Evolutionary conservation across 345 rosid species (phyloP), one percentile per base, ranked within the genome.

Genomic region (Citrus sp.): DNA sequence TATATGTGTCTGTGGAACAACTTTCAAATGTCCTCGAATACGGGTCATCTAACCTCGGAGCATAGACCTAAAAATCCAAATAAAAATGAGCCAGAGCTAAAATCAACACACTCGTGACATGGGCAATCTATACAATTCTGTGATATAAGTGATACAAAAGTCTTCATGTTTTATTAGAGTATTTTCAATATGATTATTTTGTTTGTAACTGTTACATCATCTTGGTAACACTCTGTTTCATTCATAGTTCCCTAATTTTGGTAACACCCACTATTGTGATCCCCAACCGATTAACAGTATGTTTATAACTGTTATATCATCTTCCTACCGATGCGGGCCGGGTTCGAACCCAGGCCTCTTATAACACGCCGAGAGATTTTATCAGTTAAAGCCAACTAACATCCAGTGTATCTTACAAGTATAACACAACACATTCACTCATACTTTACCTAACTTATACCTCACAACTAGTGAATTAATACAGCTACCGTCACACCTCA

Each of bases 1-100:
- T 82, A 73, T 89, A 94, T 1, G 92, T 92, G 79, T 94, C 94
- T 1, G 87, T 79, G 0, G 97, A 91, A 74, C 97, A 92, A 74
- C 92, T 84, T 73, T 90, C 93, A 35, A 94, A 91, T 38, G 89
- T 70, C 58, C 85, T 62, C 40, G 92, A 27, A 49, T 22, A 65
- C 79, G 91, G 90, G 77, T 88, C 88, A 72, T 90, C 97, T 18
- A 93, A 55, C 46, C 90, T 89, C 8, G 87, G 85, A 22, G 83
- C 92, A 80, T 89, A 88, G 30, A 92, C 89, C 94, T 92, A 84
- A 67, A 74, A 55, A 80, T 42, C n/a, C 67, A 65, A 21, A 25
- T 0, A 66, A 66, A 35, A 65, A 65, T 22, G 3, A 32, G 5
- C 37, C 51, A 46, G 2, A 19, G 12, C 5, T n/a, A 21, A 59